Evolutionary conservation across 2,329 filamentous ascomycete species (phyloP).

Genomic region (Diaporthe capsici): DNA sequence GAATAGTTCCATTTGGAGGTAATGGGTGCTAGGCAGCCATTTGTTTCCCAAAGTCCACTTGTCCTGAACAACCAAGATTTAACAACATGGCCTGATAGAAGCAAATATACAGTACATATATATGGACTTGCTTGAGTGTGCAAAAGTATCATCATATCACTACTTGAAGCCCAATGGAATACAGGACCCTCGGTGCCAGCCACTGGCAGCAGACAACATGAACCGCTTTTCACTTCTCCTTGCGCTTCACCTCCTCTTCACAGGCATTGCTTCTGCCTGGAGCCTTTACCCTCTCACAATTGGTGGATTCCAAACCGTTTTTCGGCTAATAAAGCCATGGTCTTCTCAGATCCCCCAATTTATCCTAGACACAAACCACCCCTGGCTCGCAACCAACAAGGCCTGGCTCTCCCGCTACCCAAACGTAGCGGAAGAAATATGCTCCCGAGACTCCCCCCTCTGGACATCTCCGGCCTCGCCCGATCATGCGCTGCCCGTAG

Average conservation of each 20-base stretch:
- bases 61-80: background rate
- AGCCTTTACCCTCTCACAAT: background rate
- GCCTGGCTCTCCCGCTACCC: constrained; percentile 3
- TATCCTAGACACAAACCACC: background rate
- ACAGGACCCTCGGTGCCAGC: background rate
- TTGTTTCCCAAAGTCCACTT: background rate
- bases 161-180: too few species aligned
- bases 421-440: background rate
- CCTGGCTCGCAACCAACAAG: constrained; percentile 4
- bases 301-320: background rate
- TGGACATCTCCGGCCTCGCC: background rate
- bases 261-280: background rate
- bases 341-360: background rate
- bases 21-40: background rate
- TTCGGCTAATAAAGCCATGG: background rate
- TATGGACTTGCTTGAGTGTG: background rate
- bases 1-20: background rate
- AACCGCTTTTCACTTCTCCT: background rate
- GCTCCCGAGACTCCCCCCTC: background rate
- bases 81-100: background rate
- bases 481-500: background rate
- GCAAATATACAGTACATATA: background rate
- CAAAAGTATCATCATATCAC: background rate
- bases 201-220: background rate
- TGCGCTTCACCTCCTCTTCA: background rate